Base-by-base conservation (phyloP, 2,329 filamentous ascomycete genomes). In the Venturiaceae sp. region DNA sequence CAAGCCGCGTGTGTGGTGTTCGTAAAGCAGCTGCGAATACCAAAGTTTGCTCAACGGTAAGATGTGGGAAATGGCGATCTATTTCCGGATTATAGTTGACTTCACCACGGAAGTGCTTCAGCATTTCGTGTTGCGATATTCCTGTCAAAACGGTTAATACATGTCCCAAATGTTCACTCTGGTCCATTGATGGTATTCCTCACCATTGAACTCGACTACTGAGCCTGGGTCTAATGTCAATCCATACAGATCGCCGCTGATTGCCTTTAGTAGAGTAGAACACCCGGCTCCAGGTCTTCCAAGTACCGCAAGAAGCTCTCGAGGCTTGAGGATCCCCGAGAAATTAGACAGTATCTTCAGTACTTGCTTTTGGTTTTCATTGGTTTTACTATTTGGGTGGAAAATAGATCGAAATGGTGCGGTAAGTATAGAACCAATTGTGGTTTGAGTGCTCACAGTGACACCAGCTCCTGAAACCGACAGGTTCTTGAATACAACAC, bases 41-140 rank as follows among this genome's bases (percentile, higher is more conserved):
- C 0, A 92, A 75, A 0, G 88, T 92, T 63, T 90, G 80, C 1
- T 85, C 83, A 13, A 92, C 87, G 0, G 85, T 89, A 23, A 92
- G 74, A 19, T 88, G 85, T 0, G 88, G 84, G 62, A 90, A 92
- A 67, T 91, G 88, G 28, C 86, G 78, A 67, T 90, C 87, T 30
- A 86, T 83, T 72, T 92, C 88, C 16, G 89, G 84, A 64, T 90
- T 90, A 68, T 92, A 92, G 13, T 89, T 76, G 1, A 85, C 67
- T 69, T 83, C 84, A 41, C 83, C 84, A 60, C 82, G 79, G 66
- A 85, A 87, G 64, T 85, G 76, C 62, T 80, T 77, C 3, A 66
- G 69, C 77, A 82, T 80, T 14, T 71, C 72, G 9, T 74, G 66
- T 0, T 80, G 74, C 63, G 78, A 72, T 0, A 80, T 80, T 8